phyloP scores from a whole-genome alignment of 208 protist genomes.

The Trypanosoma cruzi region DNA sequence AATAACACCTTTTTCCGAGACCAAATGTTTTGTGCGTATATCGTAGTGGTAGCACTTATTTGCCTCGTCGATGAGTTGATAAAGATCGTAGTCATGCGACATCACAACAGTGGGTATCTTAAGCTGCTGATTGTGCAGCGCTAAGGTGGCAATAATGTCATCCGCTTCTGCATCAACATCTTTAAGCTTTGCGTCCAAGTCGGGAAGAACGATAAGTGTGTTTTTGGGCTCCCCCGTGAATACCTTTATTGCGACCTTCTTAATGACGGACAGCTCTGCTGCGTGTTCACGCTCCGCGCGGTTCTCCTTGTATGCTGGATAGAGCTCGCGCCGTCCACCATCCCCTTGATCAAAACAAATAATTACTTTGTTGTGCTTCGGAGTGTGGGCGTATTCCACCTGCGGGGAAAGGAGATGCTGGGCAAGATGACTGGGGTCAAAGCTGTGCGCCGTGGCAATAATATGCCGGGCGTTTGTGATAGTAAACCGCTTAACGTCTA shows the following conservation, averaged over 20 bases:
- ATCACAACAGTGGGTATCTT: constrained; percentile 83
- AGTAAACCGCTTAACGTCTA: constrained; percentile 80
- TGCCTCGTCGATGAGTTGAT: constrained; percentile 85
- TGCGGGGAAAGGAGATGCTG: constrained; percentile 89
- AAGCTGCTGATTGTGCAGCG: constrained; percentile 70
- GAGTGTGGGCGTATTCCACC: constrained; percentile 84
- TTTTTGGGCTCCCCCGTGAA: constrained; percentile 73
- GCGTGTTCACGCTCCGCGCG: constrained; percentile 37
- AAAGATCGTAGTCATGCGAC: constrained; percentile 91
- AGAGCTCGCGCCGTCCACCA: constrained; percentile 78
- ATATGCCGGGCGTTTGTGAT: constrained; percentile 82
- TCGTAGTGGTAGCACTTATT: constrained; percentile 83
- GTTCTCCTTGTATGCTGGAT: constrained; percentile 83
- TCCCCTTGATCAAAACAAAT: constrained; percentile 92
- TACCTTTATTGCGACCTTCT: constrained; percentile 81
- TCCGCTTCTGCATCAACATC: constrained; percentile 87
- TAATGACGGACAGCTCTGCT: constrained; percentile 67
- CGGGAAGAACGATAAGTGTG: constrained; percentile 74
- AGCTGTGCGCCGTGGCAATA: constrained; percentile 84
- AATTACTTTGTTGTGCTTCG: constrained; percentile 87
- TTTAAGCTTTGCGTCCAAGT: constrained; percentile 66
- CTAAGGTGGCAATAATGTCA: constrained; percentile 89
- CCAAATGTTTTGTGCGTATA: constrained; percentile 86
- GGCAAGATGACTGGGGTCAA: constrained; percentile 81
- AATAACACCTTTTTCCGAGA: constrained; percentile 82